A percentile compares a stretch with the other conserved stretches of the same genome.
Evolutionary conservation across 73 alveolate genomes (phyloP).

Genomic region (Tetrahymena thermophila): DNA sequence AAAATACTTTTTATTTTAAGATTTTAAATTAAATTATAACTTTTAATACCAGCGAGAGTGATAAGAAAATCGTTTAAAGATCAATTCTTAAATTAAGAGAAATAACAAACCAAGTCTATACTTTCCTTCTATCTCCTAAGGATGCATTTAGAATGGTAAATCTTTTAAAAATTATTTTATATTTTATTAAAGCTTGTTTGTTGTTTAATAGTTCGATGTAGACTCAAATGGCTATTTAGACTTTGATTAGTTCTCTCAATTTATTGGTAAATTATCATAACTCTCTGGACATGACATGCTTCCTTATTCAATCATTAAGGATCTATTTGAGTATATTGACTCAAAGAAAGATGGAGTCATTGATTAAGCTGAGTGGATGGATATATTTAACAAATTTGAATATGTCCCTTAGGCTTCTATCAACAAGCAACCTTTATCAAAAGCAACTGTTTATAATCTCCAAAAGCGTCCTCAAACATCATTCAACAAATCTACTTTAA

Average conservation of each 20-base stretch:
- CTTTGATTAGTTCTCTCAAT: conserved; percentile 39
- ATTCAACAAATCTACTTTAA: not conserved
- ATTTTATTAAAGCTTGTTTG: not conserved
- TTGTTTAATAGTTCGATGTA: conserved; percentile 48
- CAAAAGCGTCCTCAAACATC: not conserved
- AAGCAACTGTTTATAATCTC: not conserved
- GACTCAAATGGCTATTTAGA: conserved; percentile 41
- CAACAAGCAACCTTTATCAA: not conserved
- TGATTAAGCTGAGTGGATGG: conserved; percentile 80
- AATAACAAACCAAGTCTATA: conserved; percentile 50
- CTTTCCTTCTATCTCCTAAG: conserved; percentile 71
- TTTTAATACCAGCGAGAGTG: not conserved
- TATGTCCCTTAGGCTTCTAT: not conserved
- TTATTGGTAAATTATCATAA: conserved; percentile 48
- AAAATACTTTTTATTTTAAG: not conserved
- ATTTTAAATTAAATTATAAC: not conserved
- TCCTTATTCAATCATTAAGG: conserved; percentile 71
- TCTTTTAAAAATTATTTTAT: not conserved
- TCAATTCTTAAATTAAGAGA: not conserved
- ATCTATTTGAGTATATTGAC: conserved; percentile 73
- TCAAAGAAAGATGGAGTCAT: conserved; percentile 83
- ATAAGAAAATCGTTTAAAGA: not conserved
- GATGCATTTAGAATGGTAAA: conserved; percentile 67
- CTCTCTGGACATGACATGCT: conserved; percentile 67
- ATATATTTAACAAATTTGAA: conserved; percentile 50